Evolutionary conservation across 108 stramenopile species (phyloP).

Genomic region (Cyclotella cryptica): DNA sequence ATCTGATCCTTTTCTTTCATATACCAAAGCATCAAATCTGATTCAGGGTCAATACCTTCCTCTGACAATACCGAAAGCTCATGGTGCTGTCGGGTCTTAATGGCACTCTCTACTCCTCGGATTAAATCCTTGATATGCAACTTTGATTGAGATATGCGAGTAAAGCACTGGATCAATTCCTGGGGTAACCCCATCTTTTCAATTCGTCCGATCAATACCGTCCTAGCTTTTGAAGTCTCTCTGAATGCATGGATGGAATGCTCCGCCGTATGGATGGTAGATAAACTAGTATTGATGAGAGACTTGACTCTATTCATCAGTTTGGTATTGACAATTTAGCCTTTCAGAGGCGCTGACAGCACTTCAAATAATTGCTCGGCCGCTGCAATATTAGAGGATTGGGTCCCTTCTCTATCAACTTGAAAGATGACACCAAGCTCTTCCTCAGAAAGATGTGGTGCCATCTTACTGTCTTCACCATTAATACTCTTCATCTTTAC

Average conservation of each 20-base stretch:
- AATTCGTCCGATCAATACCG: conserved; percentile 45
- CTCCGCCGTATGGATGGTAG: conserved; percentile 39
- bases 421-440: conserved; percentile 46
- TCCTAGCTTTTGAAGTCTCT: conserved; percentile 46
- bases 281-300: conserved; percentile 40
- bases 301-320: conserved; percentile 33
- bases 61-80: not conserved
- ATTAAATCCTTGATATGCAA: conserved; percentile 60
- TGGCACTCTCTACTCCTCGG: conserved; percentile 49
- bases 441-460: conserved; percentile 20
- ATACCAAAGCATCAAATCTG: conserved; percentile 49
- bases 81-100: conserved; percentile 16
- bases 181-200: conserved; percentile 53
- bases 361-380: conserved; percentile 38
- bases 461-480: not conserved
- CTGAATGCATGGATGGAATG: conserved; percentile 54
- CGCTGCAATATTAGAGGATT: conserved; percentile 9
- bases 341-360: conserved; percentile 42
- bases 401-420: not conserved
- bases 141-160: conserved; percentile 58
- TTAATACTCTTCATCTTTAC: too few species aligned
- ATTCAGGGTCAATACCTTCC: conserved; percentile 17
- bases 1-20: not conserved
- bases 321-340: conserved; percentile 34
- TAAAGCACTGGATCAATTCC: conserved; percentile 71